Evolutionary conservation across 805 yeast genomes (phyloP).

Genomic region (Candida tibetensis): DNA sequence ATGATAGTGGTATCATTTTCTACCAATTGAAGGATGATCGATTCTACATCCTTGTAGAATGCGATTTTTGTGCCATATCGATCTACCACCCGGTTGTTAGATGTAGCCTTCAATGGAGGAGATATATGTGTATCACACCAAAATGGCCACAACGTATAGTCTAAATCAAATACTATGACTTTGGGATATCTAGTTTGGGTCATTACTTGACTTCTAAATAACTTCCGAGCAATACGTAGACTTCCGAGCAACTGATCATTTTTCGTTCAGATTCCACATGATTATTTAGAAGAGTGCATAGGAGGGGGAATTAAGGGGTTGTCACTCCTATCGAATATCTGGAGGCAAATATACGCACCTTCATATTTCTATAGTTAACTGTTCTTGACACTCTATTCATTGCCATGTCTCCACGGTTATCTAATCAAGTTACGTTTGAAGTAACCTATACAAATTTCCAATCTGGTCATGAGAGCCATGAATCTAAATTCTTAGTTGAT

Average conservation of each 20-base stretch:
- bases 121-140: conserved; percentile 79
- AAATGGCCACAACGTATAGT: conserved; percentile 77
- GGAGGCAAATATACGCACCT: conserved; percentile 5
- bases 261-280: too few relatives aligned
- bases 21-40: conserved; percentile 53
- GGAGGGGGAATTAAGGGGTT: not conserved
- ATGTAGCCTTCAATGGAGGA: conserved; percentile 38
- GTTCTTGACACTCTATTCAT: too few relatives aligned
- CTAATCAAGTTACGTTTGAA: too few relatives aligned
- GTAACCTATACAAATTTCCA: too few relatives aligned
- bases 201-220: not conserved
- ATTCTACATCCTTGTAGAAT: conserved; percentile 67
- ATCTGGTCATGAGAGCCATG: too few relatives aligned
- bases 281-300: not conserved
- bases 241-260: too few relatives aligned
- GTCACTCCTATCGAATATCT: conserved; percentile 4
- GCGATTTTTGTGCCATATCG: conserved; percentile 52
- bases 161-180: conserved; percentile 71
- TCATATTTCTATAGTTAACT: too few relatives aligned
- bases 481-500: too few relatives aligned
- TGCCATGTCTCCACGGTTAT: too few relatives aligned
- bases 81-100: conserved; percentile 45
- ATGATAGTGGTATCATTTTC: conserved; percentile 49
- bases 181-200: conserved; percentile 20
- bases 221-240: not conserved